Evolutionary conservation across 352 stramenopile genomes (phyloP).

Genomic region (Thalassiosira mediterranea): DNA sequence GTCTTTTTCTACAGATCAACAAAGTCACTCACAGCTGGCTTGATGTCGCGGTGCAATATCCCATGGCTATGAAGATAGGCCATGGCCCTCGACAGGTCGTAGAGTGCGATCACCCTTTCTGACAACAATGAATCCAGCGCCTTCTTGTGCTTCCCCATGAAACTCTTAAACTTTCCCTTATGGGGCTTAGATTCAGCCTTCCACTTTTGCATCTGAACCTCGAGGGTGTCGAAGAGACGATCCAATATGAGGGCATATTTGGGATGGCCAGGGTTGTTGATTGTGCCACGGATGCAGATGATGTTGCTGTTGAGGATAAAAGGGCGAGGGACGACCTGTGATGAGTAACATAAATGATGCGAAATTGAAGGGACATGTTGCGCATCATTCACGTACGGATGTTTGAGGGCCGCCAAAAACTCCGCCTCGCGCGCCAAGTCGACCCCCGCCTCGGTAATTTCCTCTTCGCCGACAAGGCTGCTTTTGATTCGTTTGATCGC

Average conservation of each 20-base stretch:
- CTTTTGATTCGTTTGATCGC: conserved; percentile 63
- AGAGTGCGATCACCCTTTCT: conserved; percentile 49
- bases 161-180: conserved; percentile 38
- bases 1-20: conserved; percentile 1
- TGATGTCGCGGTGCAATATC: conserved; percentile 66
- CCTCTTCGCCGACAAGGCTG: conserved; percentile 31
- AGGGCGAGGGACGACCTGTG: no score
- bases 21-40: conserved; percentile 46
- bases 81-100: conserved; percentile 59
- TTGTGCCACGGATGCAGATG: conserved; percentile 61
- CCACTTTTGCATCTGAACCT: conserved; percentile 75
- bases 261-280: conserved; percentile 37
- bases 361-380: no score
- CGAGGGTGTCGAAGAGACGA: conserved; percentile 76
- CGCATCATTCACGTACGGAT: conserved; percentile 34
- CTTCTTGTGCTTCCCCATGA: conserved; percentile 47
- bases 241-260: conserved; percentile 78
- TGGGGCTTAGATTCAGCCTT: conserved; percentile 24
- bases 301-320: conserved; percentile 67
- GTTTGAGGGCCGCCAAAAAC: conserved; percentile 58
- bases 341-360: no score
- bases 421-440: conserved; percentile 75
- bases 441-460: conserved; percentile 60
- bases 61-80: conserved; percentile 56
- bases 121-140: conserved; percentile 34